Base-by-base conservation (phyloP, 306 rosid genomes). In the Lupinus albus region DNA sequence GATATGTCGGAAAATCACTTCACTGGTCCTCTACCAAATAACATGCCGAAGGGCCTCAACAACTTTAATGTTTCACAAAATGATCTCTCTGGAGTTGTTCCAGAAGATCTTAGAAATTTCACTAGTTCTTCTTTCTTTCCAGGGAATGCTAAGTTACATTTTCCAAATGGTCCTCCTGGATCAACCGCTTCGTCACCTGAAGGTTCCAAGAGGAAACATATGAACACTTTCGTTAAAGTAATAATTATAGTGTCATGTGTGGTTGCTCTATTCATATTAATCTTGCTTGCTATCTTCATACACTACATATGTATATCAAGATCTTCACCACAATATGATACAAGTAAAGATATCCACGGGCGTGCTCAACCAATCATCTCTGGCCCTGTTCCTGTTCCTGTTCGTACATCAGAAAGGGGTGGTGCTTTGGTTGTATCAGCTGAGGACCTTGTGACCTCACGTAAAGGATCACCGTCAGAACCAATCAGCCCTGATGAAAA, bases 231-330 rank as follows among this genome's bases (percentile, higher is more conserved):
- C 1, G 82, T 88, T 44, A 88, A 88, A 81, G 95, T 91, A 21
- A 91, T 94, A 57, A 90, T 94, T 48, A 87, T 88, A 66, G 97
- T 86, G 16, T 88, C 97, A 62, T 85, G 96, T 68, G 87, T 94
- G 80, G 83, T 85, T 79, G 96, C 82, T 11, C 69, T 88, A 46
- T 73, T 94, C 81, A 84, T 90, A 61, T 71, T 94, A 46, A 76
- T 94, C 73, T 78, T 94, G 73, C 84, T 94, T 55, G 97, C 92
- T 28, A 77, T 94, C 76, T 94, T 94, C 73, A 28, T 94, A 39
- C 96, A 84, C 74, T 90, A 94, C 71, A 71, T 90, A 59, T 76
- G 97, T 2, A 82, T 88, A 59, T 84, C 96, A 74, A 86, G 85
- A 78, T 52, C 78, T 44, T 78, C 84, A 8, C 77, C 81, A 0